Evolutionary conservation across 2,329 filamentous ascomycete species (phyloP).

Genomic region (Claviceps digitariae): DNA sequence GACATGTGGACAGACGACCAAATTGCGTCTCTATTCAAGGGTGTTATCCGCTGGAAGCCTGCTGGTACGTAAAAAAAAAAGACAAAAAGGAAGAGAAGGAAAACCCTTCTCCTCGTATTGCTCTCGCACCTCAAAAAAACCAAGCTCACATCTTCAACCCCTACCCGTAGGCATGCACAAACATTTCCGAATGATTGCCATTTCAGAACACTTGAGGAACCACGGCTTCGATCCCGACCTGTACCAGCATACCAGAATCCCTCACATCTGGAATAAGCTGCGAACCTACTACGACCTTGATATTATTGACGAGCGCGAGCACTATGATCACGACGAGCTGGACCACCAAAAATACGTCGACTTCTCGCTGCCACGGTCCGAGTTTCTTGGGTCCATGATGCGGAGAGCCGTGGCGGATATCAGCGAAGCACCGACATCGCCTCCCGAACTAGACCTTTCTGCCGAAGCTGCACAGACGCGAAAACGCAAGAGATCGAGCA

Average conservation of each 20-base stretch:
- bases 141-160: not conserved
- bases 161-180: constrained; percentile 63
- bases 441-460: constrained; percentile 29
- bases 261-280: constrained; percentile 85
- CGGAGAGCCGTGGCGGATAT: constrained; percentile 29
- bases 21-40: constrained; percentile 83
- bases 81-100: not conserved
- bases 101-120: not conserved
- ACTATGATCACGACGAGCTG: constrained; percentile 45
- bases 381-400: constrained; percentile 34
- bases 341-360: constrained; percentile 50
- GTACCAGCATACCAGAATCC: constrained; percentile 70
- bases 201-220: constrained; percentile 65
- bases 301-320: constrained; percentile 73
- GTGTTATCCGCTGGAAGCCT: constrained; percentile 90
- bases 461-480: constrained; percentile 18
- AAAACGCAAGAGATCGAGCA: constrained; percentile 32
- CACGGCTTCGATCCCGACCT: constrained; percentile 63
- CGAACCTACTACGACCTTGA: constrained; percentile 72
- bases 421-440: constrained; percentile 35
- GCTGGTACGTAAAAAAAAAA: constrained; percentile 45
- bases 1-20: constrained; percentile 94
- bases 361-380: constrained; percentile 43
- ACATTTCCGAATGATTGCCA: constrained; percentile 82
- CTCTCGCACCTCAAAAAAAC: not conserved